phyloP scores from a whole-genome alignment of 148 eudicot genomes.

The Pouteria glomerata region DNA sequence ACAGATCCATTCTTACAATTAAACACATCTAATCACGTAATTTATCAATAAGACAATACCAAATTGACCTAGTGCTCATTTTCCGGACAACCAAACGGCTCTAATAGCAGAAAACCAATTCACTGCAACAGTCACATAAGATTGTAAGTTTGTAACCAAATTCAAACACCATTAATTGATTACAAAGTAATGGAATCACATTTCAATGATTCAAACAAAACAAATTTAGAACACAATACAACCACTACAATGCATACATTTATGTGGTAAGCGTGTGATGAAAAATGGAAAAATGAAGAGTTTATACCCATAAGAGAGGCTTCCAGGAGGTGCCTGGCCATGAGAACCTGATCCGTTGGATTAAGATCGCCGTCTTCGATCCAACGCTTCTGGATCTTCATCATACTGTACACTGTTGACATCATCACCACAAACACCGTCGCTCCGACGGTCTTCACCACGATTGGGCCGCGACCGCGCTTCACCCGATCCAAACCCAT shows the following conservation, averaged over 20 bases:
- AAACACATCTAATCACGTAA: background rate
- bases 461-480: constrained; percentile 76
- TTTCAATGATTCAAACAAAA: background rate
- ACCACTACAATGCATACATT: background rate
- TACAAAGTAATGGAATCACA: background rate
- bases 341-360: constrained; percentile 74
- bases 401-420: constrained; percentile 37
- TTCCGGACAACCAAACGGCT: background rate
- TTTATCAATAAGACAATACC: background rate
- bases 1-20: background rate
- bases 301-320: constrained; percentile 83
- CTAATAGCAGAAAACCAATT: background rate
- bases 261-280: background rate
- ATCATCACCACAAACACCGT: constrained; percentile 52
- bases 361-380: constrained; percentile 45
- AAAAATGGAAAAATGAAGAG: background rate
- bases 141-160: background rate
- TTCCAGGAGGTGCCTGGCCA: constrained; percentile 55
- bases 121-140: background rate
- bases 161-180: background rate
- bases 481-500: constrained; percentile 56
- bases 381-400: constrained; percentile 43
- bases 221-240: background rate
- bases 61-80: background rate
- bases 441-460: constrained; percentile 59